These are phyloP conservation scores for Xylaria flabelliformis DNA, from an alignment of 495 filamentous ascomycete genomes.

Conservation along the genomic window DNA sequence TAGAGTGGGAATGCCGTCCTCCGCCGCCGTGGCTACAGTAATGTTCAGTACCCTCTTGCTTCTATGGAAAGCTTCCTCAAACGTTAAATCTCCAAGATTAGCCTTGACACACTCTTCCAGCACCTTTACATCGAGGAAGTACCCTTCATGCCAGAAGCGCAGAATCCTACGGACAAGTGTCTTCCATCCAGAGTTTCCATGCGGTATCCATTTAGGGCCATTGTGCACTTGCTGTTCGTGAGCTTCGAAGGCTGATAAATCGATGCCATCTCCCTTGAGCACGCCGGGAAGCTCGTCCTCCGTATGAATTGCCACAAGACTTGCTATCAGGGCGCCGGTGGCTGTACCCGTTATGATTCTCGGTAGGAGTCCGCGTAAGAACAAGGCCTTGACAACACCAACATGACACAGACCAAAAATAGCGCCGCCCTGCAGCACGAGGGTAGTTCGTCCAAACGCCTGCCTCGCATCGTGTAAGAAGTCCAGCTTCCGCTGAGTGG, in stretches of 20 bases:
- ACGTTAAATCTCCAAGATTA: slow-evolving; percentile 89
- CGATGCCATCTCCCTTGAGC: slow-evolving; percentile 78
- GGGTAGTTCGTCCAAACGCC: slow-evolving; percentile 84
- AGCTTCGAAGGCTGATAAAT: slow-evolving; percentile 77
- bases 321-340: slow-evolving; percentile 89
- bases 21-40: slow-evolving; percentile 76
- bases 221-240: slow-evolving; percentile 36
- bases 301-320: slow-evolving; percentile 85
- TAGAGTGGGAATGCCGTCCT: slow-evolving; percentile 80
- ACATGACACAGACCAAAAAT: slow-evolving; percentile 93
- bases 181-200: slow-evolving; percentile 53
- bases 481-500: slow-evolving; percentile 84
- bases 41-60: slow-evolving; percentile 93
- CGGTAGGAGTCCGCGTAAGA: slow-evolving; percentile 82
- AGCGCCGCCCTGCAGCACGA: slow-evolving; percentile 89
- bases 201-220: slow-evolving; percentile 30
- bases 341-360: slow-evolving; percentile 91
- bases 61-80: slow-evolving; percentile 88
- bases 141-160: slow-evolving; percentile 74
- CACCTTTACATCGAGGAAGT: slow-evolving; percentile 82
- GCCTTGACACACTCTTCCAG: slow-evolving; percentile 84
- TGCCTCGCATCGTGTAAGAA: slow-evolving; percentile 89
- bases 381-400: slow-evolving; percentile 88
- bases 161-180: slow-evolving; percentile 66
- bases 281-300: slow-evolving; percentile 83